A percentile compares a stretch with the other conserved stretches of the same genome.
Evolutionary conservation across 805 yeast species (phyloP).

Genomic region (Metschnikowia lochheadii): DNA sequence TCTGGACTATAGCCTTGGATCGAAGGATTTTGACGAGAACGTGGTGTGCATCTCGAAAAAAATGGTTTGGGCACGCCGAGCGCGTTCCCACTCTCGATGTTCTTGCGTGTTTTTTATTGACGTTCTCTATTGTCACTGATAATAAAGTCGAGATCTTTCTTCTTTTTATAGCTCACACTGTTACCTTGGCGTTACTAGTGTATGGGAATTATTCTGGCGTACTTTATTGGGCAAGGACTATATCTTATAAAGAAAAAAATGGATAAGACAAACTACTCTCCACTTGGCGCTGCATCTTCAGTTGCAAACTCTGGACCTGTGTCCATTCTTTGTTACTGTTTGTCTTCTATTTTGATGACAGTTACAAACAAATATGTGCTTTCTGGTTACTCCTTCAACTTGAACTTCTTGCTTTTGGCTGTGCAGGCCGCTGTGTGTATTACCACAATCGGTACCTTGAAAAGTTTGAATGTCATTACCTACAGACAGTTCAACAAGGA

Average conservation of each 20-base stretch:
- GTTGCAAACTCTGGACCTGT: constrained; percentile 56
- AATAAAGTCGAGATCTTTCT: not conserved
- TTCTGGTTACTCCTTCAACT: constrained; percentile 62
- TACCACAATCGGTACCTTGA: constrained; percentile 65
- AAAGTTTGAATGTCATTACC: constrained; percentile 69
- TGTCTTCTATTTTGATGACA: constrained; percentile 94
- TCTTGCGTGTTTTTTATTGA: constrained; percentile 3
- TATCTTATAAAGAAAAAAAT: constrained; percentile 32
- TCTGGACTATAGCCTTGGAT: not conserved
- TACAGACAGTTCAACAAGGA: constrained; percentile 80
- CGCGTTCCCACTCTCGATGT: constrained; percentile 3
- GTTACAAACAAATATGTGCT: constrained; percentile 95
- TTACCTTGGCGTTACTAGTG: constrained; percentile 8
- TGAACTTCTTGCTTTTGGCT: constrained; percentile 86
- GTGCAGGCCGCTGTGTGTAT: constrained; percentile 86
- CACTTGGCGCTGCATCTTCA: constrained; percentile 23
- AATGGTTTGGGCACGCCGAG: not conserved
- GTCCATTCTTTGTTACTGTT: constrained; percentile 81
- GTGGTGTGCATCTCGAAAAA: constrained; percentile 2
- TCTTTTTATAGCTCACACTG: constrained; percentile 1
- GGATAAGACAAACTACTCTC: constrained; percentile 31
- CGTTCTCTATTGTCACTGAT: not conserved
- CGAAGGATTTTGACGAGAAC: not conserved
- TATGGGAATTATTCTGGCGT: constrained; percentile 42
- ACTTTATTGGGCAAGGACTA: constrained; percentile 32